Conservation (phyloP, 352 stramenopile species). For the Pythium grandisporangium region DNA sequence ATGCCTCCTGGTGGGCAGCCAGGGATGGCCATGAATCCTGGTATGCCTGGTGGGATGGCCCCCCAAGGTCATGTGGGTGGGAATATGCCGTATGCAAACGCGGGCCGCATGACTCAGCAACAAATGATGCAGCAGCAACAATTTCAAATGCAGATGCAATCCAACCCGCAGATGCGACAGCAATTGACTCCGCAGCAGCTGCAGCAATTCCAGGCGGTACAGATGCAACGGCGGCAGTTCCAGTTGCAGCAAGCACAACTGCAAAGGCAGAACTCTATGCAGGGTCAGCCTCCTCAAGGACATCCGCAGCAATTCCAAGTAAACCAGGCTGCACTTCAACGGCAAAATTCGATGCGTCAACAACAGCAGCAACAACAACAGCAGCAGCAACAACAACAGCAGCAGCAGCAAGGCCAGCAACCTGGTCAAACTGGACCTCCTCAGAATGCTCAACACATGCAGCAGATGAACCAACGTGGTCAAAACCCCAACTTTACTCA, state of each 20-base stretch:
- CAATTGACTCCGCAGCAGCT: conserved; percentile 75
- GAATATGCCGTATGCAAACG: conserved; percentile 59
- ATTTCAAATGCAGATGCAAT: conserved; percentile 73
- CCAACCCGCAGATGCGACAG: conserved; percentile 74
- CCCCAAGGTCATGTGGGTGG: conserved; percentile 50
- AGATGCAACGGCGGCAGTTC: conserved; percentile 32
- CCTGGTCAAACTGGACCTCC: too few relatives aligned
- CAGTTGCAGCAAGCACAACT: conserved; percentile 53
- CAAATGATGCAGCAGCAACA: conserved; percentile 70
- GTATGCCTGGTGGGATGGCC: conserved; percentile 28
- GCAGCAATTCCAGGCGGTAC: conserved; percentile 47
- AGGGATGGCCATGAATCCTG: conserved; percentile 21
- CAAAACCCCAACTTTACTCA: conserved; percentile 60
- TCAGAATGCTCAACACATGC: background rate
- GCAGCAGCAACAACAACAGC: conserved; percentile 20
- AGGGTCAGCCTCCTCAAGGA: too few relatives aligned
- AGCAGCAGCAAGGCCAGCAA: background rate
- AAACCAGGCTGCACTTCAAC: conserved; percentile 15
- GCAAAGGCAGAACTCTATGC: conserved; percentile 55
- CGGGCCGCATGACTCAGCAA: conserved; percentile 72
- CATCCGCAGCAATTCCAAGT: conserved; percentile 36
- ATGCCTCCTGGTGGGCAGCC: conserved; percentile 12
- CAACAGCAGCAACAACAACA: conserved; percentile 38
- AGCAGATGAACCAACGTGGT: conserved; percentile 1
- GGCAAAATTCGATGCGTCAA: conserved; percentile 43